Conservation (phyloP, 768 basidiomycete species). For the Myochromella boudieri region DNA sequence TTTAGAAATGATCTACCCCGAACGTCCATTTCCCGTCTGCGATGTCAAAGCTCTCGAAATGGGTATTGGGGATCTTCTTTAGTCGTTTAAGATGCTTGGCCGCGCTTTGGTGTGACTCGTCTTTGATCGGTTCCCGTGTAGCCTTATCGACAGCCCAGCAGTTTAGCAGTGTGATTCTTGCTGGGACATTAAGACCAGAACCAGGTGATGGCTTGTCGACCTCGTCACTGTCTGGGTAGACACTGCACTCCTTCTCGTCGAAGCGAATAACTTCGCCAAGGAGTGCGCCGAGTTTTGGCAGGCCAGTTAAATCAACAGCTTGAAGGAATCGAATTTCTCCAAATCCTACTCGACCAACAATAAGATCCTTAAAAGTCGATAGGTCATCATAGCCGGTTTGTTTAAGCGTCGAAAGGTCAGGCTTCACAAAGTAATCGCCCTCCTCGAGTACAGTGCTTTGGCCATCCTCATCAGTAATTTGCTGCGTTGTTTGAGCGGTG, state of each 20-base stretch:
- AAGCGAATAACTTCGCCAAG: constrained; percentile 88
- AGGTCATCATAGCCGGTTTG: constrained; percentile 73
- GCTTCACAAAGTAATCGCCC: constrained; percentile 92
- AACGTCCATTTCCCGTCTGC: constrained; percentile 91
- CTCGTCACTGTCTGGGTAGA: constrained; percentile 90
- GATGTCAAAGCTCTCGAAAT: constrained; percentile 79
- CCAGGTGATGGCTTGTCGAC: constrained; percentile 82
- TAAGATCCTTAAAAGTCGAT: constrained; percentile 68
- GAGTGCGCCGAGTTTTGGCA: constrained; percentile 76
- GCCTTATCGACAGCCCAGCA: constrained; percentile 94
- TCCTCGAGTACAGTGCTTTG: constrained; percentile 53
- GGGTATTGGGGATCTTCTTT: constrained; percentile 82
- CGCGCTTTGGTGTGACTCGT: constrained; percentile 66
- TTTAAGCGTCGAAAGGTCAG: constrained; percentile 71
- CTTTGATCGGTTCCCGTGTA: constrained; percentile 86
- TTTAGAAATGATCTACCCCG: constrained; percentile 88
- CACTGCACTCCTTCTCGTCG: constrained; percentile 88
- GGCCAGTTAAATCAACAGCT: constrained; percentile 83
- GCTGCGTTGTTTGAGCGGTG: constrained; percentile 34
- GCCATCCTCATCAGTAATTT: constrained; percentile 18
- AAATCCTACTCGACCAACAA: constrained; percentile 89
- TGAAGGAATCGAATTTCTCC: constrained; percentile 84
- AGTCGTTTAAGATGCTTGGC: constrained; percentile 78
- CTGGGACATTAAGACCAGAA: constrained; percentile 86
- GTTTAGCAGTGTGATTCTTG: constrained; percentile 69